Evolutionary conservation across 73 alveolate genomes (phyloP), one percentile per base, ranked within the genome.

Genomic region (Paramecium sonneborni): DNA sequence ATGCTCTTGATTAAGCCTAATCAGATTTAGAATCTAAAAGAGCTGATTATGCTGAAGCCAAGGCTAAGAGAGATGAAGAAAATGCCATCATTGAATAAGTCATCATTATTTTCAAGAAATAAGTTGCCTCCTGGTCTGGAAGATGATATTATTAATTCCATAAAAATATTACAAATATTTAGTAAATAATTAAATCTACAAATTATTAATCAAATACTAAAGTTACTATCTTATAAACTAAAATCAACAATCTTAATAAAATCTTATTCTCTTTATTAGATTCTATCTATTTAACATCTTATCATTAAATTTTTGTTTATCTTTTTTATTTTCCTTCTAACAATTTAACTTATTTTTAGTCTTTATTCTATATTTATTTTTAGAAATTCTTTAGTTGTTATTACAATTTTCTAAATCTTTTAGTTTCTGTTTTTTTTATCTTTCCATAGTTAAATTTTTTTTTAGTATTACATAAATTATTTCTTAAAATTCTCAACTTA

Each of bases 41-140:
- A 79, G 72, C n/a, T 39, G 69, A 32, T 24, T 79, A 79, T 79
- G 90, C 43, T 20, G 90, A 38, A 44, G 90, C 69, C 1, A 79
- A 79, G 18, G 90, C 90, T 35, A 79, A 79, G 90, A 79, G 90
- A 79, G 90, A 79, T 23, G 90, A 79, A 79, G 90, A 79, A 46
- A 79, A 79, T 41, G 90, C 90, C 44, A 79, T 79, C 41, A 21
- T 79, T 18, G 69, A 38, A 79, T 57, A 79, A 79, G 90, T 79
- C 30, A 79, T 79, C 52, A 79, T 34, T 14, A 79, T 79, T 10
- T 79, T 79, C 52, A 79, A 79, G 74, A 79, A 79, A 79, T 79
- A 79, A 79, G 90, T 79, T 35, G 90, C 90, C 48, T 79, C 90
- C 12, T 79, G 90, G 90, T 41, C 76, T 41, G 90, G 90, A 79